Evolutionary conservation across 2,329 filamentous ascomycete genomes (phyloP).

Genomic region (Colletotrichum sp.): DNA sequence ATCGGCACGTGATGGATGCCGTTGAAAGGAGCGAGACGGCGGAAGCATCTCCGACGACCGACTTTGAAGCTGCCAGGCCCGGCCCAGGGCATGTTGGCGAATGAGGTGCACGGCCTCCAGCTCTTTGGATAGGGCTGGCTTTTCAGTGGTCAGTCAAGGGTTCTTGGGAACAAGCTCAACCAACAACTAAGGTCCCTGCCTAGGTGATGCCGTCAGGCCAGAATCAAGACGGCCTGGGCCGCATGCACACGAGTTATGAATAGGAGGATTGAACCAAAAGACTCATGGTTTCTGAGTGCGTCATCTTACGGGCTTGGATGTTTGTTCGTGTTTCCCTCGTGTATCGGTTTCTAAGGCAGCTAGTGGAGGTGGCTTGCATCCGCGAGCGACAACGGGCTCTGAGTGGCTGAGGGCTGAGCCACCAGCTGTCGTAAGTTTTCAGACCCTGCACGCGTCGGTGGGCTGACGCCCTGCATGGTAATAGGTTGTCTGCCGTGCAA

Average conservation of each 20-base stretch:
- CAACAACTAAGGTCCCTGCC: background rate
- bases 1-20: constrained; percentile 3
- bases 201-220: background rate
- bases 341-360: background rate
- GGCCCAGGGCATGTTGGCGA: background rate
- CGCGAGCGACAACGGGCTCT: background rate
- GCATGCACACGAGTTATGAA: background rate
- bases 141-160: background rate
- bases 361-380: background rate
- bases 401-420: constrained; percentile 16
- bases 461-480: background rate
- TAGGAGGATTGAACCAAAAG: background rate
- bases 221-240: background rate
- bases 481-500: background rate
- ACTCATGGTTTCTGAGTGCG: background rate
- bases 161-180: background rate
- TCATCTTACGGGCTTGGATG: constrained; percentile 2
- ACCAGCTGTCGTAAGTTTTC: constrained; percentile 16
- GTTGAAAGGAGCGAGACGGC: background rate
- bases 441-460: constrained; percentile 2
- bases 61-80: background rate
- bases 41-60: background rate
- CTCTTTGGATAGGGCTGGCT: constrained; percentile 6
- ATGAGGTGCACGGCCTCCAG: background rate
- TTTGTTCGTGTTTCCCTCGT: constrained; percentile 4